These are phyloP conservation scores for Coniochaeta sp. DNA, from an alignment of 2,329 filamentous ascomycete genomes.

Conservation along the genomic window DNA sequence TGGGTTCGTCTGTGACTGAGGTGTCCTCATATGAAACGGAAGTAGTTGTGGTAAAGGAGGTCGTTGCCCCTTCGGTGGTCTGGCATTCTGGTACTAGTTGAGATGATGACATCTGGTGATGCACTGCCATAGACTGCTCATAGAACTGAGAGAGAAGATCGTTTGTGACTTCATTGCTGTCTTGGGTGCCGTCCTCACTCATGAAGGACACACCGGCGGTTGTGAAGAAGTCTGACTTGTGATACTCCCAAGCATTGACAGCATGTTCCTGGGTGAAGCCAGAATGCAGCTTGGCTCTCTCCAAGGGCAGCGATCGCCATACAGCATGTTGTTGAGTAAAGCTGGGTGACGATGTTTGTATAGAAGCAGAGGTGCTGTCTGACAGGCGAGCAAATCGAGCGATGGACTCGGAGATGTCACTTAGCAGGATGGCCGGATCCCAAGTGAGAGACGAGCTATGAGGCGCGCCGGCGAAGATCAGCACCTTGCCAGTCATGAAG, in stretches of 20 bases:
- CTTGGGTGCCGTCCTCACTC: conserved; percentile 16
- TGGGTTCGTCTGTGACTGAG: conserved; percentile 5
- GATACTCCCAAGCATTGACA: conserved; percentile 18
- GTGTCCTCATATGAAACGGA: conserved; percentile 30
- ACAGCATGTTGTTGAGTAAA: conserved; percentile 19
- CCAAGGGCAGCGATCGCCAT: conserved; percentile 49
- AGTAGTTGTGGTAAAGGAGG: conserved; percentile 24
- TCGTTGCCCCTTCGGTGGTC: conserved; percentile 3
- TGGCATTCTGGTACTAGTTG: conserved; percentile 31
- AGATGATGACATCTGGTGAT: conserved; percentile 59
- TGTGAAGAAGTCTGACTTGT: conserved; percentile 39
- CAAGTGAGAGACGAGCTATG: conserved; percentile 44
- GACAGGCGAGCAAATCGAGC: conserved; percentile 25
- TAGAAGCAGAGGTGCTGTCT: conserved; percentile 9
- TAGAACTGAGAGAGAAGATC: conserved; percentile 58
- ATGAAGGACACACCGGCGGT: conserved; percentile 30
- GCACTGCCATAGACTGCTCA: conserved; percentile 66
- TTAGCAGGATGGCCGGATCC: conserved; percentile 40
- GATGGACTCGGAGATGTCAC: conserved; percentile 33
- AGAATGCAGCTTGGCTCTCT: conserved; percentile 36
- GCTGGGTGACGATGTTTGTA: background rate
- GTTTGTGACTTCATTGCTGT: conserved; percentile 11
- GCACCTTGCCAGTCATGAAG: conserved; percentile 20
- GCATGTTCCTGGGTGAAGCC: conserved; percentile 45
- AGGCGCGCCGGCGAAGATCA: conserved; percentile 49